Conservation (phyloP, 2,329 filamentous ascomycete species). For the Exophiala phaeomuriformis region DNA sequence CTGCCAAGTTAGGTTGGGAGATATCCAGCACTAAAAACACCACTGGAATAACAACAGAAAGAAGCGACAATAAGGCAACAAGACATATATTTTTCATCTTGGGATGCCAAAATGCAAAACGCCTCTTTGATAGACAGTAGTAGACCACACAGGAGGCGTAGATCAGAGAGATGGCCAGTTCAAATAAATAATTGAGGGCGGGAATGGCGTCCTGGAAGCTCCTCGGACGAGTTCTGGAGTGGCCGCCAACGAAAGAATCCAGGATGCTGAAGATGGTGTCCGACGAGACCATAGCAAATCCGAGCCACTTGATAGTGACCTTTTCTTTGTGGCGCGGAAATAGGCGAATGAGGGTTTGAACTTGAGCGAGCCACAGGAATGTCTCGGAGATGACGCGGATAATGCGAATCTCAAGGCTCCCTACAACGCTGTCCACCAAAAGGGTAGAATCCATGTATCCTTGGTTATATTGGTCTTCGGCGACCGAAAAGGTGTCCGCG, state of each 20-base stretch:
- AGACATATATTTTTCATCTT: slow-evolving; percentile 84
- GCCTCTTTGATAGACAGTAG: slow-evolving; percentile 83
- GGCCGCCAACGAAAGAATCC: slow-evolving; percentile 68
- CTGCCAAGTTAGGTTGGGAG: slow-evolving; percentile 72
- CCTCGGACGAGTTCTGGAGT: slow-evolving; percentile 55
- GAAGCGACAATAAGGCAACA: slow-evolving; percentile 68
- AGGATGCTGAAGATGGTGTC: slow-evolving; percentile 87
- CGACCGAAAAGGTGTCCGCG: slow-evolving; percentile 79
- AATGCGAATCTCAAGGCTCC: slow-evolving; percentile 76
- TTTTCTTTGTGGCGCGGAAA: slow-evolving; percentile 97
- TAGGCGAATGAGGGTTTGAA: slow-evolving; percentile 88
- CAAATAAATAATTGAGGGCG: slow-evolving; percentile 83
- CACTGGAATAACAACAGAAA: slow-evolving; percentile 78
- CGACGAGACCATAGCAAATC: slow-evolving; percentile 83
- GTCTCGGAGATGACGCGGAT: slow-evolving; percentile 91
- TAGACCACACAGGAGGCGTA: slow-evolving; percentile 94
- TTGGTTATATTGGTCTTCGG: slow-evolving; percentile 68
- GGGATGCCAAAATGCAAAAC: slow-evolving; percentile 82
- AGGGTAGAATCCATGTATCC: slow-evolving; percentile 72
- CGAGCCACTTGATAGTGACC: slow-evolving; percentile 97
- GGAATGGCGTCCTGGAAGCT: slow-evolving; percentile 85
- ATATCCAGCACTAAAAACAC: slow-evolving; percentile 93
- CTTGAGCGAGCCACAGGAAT: slow-evolving; percentile 94
- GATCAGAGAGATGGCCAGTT: slow-evolving; percentile 74
- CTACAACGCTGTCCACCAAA: slow-evolving; percentile 71